Base-by-base conservation (phyloP, 2,329 filamentous ascomycete species). In the Alternaria longipes region DNA sequence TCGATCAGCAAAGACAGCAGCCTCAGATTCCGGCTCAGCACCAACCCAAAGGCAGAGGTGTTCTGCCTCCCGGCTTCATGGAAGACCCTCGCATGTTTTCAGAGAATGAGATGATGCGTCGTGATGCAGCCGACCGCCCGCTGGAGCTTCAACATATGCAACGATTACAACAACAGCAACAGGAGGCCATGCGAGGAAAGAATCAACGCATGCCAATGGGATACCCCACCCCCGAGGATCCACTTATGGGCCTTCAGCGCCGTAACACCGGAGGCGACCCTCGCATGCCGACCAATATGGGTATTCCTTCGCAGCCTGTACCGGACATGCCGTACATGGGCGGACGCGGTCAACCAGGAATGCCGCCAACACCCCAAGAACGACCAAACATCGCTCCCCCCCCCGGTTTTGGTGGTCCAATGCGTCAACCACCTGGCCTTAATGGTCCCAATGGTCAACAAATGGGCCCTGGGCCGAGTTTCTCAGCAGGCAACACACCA, bases 221-320 rank as follows among this genome's bases (percentile, higher is more conserved):
- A 34, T 76, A 72, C 50, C 71, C 71, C 6, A 70, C 71, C 12
- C 70, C 72, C 40, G 78, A 80, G 5, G 76, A 79, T 54, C 67
- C 76, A 3, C 61, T 71, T 5, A 65, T 78, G 45, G 64, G 68
- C 44, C 69, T 78, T 12, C 75, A 78, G 67, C 78, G 78, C 44
- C 77, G 76, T 57, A 79, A 74, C 55, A 79, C 76, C 5, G 74
- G 72, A 20, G 75, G 74, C 26, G 70, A 75, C 38, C 72, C 77
- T 32, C 76, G 77, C 11, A 77, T 77, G 51, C 68, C 78, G 65
- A 77, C 74, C 26, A 80, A 80, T 56, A 79, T 80, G 78, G 78
- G 78, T 24, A 80, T 80, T 26, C 78, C 78, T n/a, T 79, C 78
- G 22, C 77, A 79, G 55, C 72, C 76, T 7, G 59, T 74, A 11